A percentile compares a stretch with the other conserved stretches of the same genome.
Conservation (phyloP, 305 asterid species). For the Coffea humblotiana region DNA sequence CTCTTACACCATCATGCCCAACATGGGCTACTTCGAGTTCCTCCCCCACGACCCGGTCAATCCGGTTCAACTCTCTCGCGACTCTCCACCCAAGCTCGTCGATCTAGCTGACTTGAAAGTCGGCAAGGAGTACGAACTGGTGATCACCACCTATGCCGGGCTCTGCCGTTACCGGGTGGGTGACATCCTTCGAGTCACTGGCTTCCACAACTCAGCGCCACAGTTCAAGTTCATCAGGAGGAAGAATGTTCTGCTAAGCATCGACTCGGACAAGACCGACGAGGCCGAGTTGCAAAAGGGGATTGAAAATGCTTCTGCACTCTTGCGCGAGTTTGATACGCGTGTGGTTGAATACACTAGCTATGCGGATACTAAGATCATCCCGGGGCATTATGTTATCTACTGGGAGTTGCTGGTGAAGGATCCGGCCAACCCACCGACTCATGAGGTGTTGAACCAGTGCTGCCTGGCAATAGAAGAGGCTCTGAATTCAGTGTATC, state of each 20-base stretch:
- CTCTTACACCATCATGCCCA: conserved; percentile 75
- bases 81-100: conserved; percentile 44
- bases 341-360: conserved; percentile 64
- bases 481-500: conserved; percentile 62
- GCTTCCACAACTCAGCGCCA: conserved; percentile 60
- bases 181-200: conserved; percentile 66
- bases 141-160: conserved; percentile 63
- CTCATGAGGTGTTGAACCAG: conserved; percentile 32
- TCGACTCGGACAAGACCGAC: conserved; percentile 71
- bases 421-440: conserved; percentile 31
- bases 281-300: conserved; percentile 65
- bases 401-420: conserved; percentile 64
- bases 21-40: conserved; percentile 83
- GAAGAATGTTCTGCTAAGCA: conserved; percentile 65
- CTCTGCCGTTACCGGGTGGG: conserved; percentile 71
- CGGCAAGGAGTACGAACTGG: conserved; percentile 65
- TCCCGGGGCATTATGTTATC: conserved; percentile 75
- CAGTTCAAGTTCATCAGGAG: conserved; percentile 64
- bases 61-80: conserved; percentile 24
- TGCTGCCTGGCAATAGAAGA: conserved; percentile 69
- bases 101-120: conserved; percentile 62
- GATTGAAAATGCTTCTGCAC: conserved; percentile 41
- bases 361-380: conserved; percentile 49
- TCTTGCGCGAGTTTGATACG: conserved; percentile 33
- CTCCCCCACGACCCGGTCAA: conserved; percentile 42